Conservation (phyloP, 1,284 basidiomycete genomes). For the Cystobasidiaceae sp. region DNA sequence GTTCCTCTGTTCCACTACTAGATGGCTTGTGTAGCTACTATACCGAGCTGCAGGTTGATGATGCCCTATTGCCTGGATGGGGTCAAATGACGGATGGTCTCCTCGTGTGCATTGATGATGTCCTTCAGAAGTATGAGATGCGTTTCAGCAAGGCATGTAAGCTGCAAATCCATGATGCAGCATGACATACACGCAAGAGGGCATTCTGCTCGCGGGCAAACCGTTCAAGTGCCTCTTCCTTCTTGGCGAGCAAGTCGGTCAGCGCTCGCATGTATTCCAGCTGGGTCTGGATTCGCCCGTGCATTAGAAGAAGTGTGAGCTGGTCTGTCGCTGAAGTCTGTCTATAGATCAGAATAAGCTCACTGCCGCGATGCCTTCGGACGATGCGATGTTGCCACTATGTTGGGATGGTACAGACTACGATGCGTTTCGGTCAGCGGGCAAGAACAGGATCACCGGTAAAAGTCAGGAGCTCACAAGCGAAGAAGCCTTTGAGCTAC, state of each 20-base stretch:
- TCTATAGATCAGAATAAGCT: background rate
- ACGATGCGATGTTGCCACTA: background rate
- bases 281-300: background rate
- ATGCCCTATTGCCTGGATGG: no score
- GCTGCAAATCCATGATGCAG: background rate
- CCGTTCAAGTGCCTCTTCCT: conserved; percentile 21
- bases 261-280: conserved; percentile 18
- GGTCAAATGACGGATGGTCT: conserved; percentile 24
- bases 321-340: background rate
- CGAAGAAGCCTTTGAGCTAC: background rate
- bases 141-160: background rate
- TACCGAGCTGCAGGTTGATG: no score
- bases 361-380: background rate
- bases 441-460: background rate
- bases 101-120: conserved; percentile 14
- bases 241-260: conserved; percentile 2
- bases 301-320: background rate
- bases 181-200: background rate
- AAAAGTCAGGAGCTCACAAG: background rate
- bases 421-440: background rate
- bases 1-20: no score
- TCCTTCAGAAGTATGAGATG: background rate
- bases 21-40: no score
- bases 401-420: background rate
- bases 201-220: conserved; percentile 10